Evolutionary conservation across 257 asterid genomes (phyloP), one percentile per base, ranked within the genome.

Genomic region (Leptodermis oblonga): DNA sequence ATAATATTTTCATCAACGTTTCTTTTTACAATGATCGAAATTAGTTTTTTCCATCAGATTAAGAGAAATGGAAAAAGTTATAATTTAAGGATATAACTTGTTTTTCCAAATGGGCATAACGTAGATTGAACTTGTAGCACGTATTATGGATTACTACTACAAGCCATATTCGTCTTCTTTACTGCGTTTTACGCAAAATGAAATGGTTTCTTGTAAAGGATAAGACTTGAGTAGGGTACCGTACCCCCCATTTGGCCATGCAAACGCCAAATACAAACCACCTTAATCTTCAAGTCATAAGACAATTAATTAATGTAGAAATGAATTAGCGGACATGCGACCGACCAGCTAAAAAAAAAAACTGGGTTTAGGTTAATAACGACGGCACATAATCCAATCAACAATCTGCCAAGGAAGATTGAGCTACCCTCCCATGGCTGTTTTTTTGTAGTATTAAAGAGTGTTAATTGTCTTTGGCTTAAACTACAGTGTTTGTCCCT

Each of bases 311-410:
- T 52, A 52, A 52, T 52, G 59, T n/a, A 8, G 30, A 52, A 52
- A 22, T 52, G 30, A 52, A 51, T 51, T 20, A 18, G n/a, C n/a
- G n/a, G n/a, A n/a, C 63, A 52, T 70, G 77, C 45, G 54, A 26
- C 81, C 84, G 81, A 79, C 84, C 65, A 53, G 51, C 36, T 67
- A 61, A n/a, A n/a, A n/a, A n/a, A n/a, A n/a, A n/a, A n/a, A 30
- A 20, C 15, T 3, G 36, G 7, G 55, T 10, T 49, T 69, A 70
- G 77, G 73, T 51, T 56, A 70, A 41, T 70, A 33, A 25, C 61
- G 66, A 41, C 66, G 71, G 68, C 81, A 52, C 79, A 62, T 34
- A 61, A 69, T 42, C 71, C 46, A 69, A 68, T 66, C 51, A 53
- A 45, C 18, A 2, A 22, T 62, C 49, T 7, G 34, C 48, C 17